phyloP scores from a whole-genome alignment of 208 protist genomes.

The Porcisia deanei region DNA sequence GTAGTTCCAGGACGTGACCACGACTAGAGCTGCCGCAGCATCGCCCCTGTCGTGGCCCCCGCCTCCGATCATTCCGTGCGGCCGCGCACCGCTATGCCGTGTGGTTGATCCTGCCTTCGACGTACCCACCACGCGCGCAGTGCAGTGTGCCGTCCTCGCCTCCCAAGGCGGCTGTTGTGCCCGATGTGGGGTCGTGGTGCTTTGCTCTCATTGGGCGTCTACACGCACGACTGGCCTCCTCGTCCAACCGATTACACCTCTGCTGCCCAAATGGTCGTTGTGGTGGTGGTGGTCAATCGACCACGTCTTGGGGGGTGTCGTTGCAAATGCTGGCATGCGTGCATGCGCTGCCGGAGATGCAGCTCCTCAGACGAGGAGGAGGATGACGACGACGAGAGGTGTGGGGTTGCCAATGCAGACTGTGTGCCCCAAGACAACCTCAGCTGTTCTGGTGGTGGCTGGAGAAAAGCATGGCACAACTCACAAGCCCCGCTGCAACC shows the following conservation, averaged over 20 bases:
- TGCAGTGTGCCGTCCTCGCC: conserved; percentile 9
- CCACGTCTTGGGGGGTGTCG: background rate
- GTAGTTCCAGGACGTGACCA: background rate
- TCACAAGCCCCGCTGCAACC: background rate
- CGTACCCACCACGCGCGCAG: background rate
- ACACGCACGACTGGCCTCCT: background rate
- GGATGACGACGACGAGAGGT: background rate
- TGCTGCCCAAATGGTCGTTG: background rate
- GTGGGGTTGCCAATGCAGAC: no score
- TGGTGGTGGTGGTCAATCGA: background rate
- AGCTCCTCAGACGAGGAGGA: background rate
- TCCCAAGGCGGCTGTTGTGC: conserved; percentile 15
- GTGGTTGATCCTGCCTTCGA: conserved; percentile 6
- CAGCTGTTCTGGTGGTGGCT: background rate
- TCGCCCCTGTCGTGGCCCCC: conserved; percentile 1
- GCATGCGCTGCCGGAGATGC: background rate
- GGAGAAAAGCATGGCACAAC: background rate
- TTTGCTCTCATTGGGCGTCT: background rate
- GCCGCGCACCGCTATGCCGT: conserved; percentile 17
- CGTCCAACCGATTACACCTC: background rate
- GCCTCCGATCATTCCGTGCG: conserved; percentile 12
- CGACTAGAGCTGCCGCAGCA: background rate
- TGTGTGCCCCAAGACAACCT: background rate
- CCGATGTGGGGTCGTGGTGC: conserved; percentile 15
- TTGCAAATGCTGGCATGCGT: background rate